These are phyloP conservation scores for Penicillium janthinellum DNA, from an alignment of 2,329 filamentous ascomycete species.

Conservation along the genomic window DNA sequence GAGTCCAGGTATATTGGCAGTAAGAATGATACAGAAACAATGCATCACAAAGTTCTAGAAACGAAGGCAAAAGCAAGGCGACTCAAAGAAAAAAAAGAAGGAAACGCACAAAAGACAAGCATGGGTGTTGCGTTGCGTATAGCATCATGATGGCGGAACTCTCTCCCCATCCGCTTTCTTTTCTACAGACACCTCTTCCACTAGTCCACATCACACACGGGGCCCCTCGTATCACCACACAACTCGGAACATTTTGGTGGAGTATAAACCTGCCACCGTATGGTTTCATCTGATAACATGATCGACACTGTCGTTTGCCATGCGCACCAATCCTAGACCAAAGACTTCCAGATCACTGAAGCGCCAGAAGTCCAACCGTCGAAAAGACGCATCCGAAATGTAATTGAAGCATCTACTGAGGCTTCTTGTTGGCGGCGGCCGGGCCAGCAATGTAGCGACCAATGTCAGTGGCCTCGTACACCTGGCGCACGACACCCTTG, in stretches of 20 bases:
- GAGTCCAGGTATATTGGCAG: conserved; percentile 15
- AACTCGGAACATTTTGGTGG: not conserved
- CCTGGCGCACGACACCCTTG: conserved; percentile 73
- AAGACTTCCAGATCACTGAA: not conserved
- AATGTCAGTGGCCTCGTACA: conserved; percentile 76
- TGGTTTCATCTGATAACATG: not conserved
- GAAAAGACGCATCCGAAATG: not conserved
- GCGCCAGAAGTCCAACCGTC: not conserved
- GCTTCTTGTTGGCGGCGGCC: conserved; percentile 50
- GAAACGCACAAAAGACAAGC: conserved; percentile 16
- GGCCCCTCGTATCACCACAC: not conserved
- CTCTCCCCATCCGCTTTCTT: conserved; percentile 23
- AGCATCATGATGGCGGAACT: conserved; percentile 27
- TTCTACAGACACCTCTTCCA: conserved; percentile 21
- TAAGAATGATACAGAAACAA: conserved; percentile 6
- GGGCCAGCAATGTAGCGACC: conserved; percentile 67
- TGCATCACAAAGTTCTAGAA: conserved; percentile 5
- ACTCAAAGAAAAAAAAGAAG: conserved; percentile 11
- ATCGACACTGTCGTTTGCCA: not conserved
- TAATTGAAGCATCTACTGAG: conserved; percentile 42
- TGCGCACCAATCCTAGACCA: not conserved
- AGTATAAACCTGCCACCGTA: not conserved
- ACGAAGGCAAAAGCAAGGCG: not conserved
- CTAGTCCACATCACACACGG: conserved; percentile 7
- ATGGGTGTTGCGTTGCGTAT: conserved; percentile 30